Conservation (phyloP, 176 grass and related monocot genomes). For the Panicum miliaceum region DNA sequence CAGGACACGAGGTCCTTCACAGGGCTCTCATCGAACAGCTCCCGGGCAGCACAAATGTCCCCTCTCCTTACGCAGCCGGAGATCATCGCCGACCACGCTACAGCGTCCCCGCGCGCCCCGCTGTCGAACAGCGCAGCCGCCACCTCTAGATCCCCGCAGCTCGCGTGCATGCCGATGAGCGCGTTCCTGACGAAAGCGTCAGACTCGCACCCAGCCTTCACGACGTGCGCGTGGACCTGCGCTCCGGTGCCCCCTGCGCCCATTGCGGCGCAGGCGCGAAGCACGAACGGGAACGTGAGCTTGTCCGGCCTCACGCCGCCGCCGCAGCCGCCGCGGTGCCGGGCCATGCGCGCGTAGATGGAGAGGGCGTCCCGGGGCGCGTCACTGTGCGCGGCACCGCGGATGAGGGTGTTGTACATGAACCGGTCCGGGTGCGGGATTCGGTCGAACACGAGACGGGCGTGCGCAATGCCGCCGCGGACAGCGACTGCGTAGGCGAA, state of each 20-base stretch:
- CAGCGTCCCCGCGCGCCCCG: slow-evolving; percentile 59
- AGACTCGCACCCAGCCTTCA: slow-evolving; percentile 58
- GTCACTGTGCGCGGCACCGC: slow-evolving; percentile 62
- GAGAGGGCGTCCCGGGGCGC: slow-evolving; percentile 60
- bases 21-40: slow-evolving; percentile 74
- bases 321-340: slow-evolving; percentile 2
- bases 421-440: slow-evolving; percentile 77
- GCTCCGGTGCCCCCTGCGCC: slow-evolving; percentile 48
- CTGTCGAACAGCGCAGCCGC: slow-evolving; percentile 62
- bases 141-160: slow-evolving; percentile 60
- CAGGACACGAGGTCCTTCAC: slow-evolving; percentile 77
- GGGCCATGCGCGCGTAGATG: slow-evolving; percentile 59
- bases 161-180: slow-evolving; percentile 83
- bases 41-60: slow-evolving; percentile 56
- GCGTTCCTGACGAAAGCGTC: slow-evolving; percentile 79
- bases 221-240: slow-evolving; percentile 65
- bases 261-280: slow-evolving; percentile 80
- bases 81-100: slow-evolving; percentile 81
- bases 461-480: slow-evolving; percentile 58
- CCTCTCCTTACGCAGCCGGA: slow-evolving; percentile 70
- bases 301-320: slow-evolving; percentile 60
- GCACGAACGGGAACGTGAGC: slow-evolving; percentile 86
- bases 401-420: slow-evolving; percentile 93
- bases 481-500: slow-evolving; percentile 59
- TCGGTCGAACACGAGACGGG: slow-evolving; percentile 75